Evolutionary conservation across 768 basidiomycete genomes (phyloP).

Genomic region (Boletus sp.): DNA sequence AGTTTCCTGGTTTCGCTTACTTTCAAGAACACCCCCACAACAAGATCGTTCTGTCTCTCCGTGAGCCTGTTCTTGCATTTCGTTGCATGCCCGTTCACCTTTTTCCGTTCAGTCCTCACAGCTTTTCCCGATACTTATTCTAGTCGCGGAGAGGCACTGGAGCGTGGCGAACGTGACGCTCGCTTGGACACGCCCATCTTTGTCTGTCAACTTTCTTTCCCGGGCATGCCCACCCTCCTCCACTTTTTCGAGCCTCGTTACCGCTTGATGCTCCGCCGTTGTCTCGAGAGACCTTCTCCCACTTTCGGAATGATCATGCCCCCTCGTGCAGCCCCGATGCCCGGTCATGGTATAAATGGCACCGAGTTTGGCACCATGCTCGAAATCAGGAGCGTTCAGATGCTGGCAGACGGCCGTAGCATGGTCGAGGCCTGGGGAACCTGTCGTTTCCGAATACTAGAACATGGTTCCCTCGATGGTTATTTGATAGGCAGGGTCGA

Average conservation of each 20-base stretch:
- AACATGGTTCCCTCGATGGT: constrained; percentile 82
- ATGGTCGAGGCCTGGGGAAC: constrained; percentile 75
- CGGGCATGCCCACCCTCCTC: constrained; percentile 83
- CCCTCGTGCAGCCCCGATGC: constrained; percentile 36
- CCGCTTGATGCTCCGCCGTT: constrained; percentile 95
- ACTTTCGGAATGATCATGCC: constrained; percentile 94
- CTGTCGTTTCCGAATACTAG: constrained; percentile 80
- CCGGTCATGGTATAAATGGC: constrained; percentile 21
- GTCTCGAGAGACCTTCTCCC: constrained; percentile 73
- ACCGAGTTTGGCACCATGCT: constrained; percentile 89
- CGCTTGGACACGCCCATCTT: constrained; percentile 90
- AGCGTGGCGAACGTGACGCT: constrained; percentile 74
- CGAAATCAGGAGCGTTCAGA: constrained; percentile 81
- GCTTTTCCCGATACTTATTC: constrained; percentile 67
- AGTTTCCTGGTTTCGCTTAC: constrained; percentile 70
- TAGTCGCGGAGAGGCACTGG: constrained; percentile 62
- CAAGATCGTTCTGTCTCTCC: constrained; percentile 64
- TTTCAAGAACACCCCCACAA: constrained; percentile 82
- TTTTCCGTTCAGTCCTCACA: constrained; percentile 50
- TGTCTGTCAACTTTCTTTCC: constrained; percentile 86
- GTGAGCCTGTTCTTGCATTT: constrained; percentile 40
- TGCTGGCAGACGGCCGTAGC: constrained; percentile 87
- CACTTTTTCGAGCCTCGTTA: constrained; percentile 96
- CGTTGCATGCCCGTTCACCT: constrained; percentile 2
- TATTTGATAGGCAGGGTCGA: constrained; percentile 87